Base-by-base conservation (phyloP, 2,329 filamentous ascomycete genomes). In the Knoxdaviesia proteae region DNA sequence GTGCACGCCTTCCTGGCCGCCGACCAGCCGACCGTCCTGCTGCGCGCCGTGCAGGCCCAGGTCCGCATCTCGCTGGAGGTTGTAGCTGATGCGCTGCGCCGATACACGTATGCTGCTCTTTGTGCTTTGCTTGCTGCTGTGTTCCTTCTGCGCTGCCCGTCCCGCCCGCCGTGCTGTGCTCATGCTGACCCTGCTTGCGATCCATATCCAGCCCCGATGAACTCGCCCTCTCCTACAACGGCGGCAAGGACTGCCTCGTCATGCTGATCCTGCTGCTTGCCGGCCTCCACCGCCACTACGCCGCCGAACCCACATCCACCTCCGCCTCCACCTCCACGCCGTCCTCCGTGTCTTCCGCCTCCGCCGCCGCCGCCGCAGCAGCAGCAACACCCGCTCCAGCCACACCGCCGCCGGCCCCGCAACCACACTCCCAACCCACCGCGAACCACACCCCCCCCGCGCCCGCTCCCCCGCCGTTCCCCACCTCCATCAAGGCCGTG, bases 171-270 rank as follows among this genome's bases (percentile, higher is more conserved):
- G 9, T 9, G 34, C 29, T 29, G 7, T 38, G 7, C n/a, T 39
- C n/a, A 32, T 29, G 30, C 35, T 35, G 38, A 36, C 39, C 36
- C 20, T 20, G 20, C 20, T 20, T 20, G 20, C 20, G 20, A 20
- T 20, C 20, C 20, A 20, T 20, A 20, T 20, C 46, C 52, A 90
- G 83, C 45, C 71, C 80, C 47, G 69, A 79, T 45, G 71, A 92
- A 55, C 69, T 96, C 47, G 84, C 87, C 5, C 68, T 96, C 49
- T 93, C 88, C 44, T 98, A 94, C 62, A 98, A 98, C 53, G 90
- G 90, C 55, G 90, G 90, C 47, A 98, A 98, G 60, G 90, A 96
- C 67, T 96, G 88, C 54, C 79, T 96, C 11, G 87, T 96, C 42
- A 75, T 96, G 11, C 69, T 96, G 6, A 71, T 94, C 53, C 67